Evolutionary conservation across 1,284 basidiomycete species (phyloP).

Genomic region (Mycosarcoma maydis): DNA sequence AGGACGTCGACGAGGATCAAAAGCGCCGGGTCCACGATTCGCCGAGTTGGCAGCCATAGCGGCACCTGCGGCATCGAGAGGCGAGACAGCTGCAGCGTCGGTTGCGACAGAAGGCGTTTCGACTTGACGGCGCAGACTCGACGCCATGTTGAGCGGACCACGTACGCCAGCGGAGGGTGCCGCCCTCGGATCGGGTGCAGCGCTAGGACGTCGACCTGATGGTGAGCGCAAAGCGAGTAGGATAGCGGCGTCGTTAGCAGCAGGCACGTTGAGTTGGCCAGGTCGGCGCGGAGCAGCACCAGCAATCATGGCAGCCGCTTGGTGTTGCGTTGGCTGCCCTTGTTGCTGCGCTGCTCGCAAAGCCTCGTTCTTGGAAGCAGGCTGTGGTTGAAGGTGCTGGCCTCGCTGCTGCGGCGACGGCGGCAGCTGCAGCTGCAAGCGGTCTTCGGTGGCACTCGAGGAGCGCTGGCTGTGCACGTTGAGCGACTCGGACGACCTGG

Average conservation of each 20-base stretch:
- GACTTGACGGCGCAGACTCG: conserved; percentile 56
- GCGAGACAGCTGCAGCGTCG: conserved; percentile 9
- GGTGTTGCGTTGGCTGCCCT: conserved; percentile 1
- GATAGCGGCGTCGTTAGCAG: conserved; percentile 29
- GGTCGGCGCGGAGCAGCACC: conserved; percentile 18
- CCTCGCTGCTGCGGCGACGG: conserved; percentile 26
- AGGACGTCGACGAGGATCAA: conserved; percentile 43
- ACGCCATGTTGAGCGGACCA: conserved; percentile 40
- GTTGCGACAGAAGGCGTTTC: conserved; percentile 34
- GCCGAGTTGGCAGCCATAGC: conserved; percentile 2
- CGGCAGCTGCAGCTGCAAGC: conserved; percentile 26
- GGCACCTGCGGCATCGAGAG: conserved; percentile 32
- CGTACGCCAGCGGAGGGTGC: conserved; percentile 16
- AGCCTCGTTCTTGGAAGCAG: neutral
- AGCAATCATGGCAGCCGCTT: neutral
- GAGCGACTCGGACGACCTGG: conserved; percentile 41
- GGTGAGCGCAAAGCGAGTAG: conserved; percentile 46
- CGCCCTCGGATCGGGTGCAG: conserved; percentile 49
- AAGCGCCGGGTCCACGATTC: conserved; percentile 31
- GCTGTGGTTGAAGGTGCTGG: conserved; percentile 8
- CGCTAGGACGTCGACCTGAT: conserved; percentile 52
- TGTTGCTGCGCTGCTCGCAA: conserved; percentile 3
- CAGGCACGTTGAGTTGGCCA: conserved; percentile 28
- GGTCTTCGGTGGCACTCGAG: conserved; percentile 19
- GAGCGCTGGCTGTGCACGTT: conserved; percentile 24